phyloP scores from a whole-genome alignment of 1,284 basidiomycete species.

The Bjerkandera adusta region DNA sequence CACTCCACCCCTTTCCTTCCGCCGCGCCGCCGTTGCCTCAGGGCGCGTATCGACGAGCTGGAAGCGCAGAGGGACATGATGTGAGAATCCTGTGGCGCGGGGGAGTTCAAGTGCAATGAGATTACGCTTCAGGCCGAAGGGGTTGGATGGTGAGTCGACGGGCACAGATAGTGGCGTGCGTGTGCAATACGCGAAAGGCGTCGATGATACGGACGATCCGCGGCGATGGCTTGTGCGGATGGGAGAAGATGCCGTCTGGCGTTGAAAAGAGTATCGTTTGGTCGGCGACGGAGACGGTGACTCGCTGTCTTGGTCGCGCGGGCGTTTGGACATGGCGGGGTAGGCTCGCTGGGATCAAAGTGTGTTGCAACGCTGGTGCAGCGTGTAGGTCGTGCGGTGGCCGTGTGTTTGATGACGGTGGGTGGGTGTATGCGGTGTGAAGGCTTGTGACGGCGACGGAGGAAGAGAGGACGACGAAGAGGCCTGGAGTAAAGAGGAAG shows the following conservation, averaged over 20 bases:
- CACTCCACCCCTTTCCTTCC: slow-evolving; percentile 26
- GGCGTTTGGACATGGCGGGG: slow-evolving; percentile 19
- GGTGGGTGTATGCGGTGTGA: neutral
- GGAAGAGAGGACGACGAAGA: no score
- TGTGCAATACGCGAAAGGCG: slow-evolving; percentile 22
- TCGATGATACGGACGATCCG: slow-evolving; percentile 20
- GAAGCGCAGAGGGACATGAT: slow-evolving; percentile 65
- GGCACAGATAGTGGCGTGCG: slow-evolving; percentile 27
- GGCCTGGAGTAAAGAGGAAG: neutral
- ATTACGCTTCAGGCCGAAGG: slow-evolving; percentile 34
- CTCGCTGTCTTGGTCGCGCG: slow-evolving; percentile 21
- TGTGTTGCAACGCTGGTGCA: neutral
- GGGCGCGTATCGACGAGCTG: slow-evolving; percentile 43
- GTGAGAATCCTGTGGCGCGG: slow-evolving; percentile 41
- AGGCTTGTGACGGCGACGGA: neutral
- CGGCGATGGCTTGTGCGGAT: slow-evolving; percentile 7
- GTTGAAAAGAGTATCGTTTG: slow-evolving; percentile 18
- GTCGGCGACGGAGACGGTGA: slow-evolving; percentile 20
- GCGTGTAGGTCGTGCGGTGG: neutral
- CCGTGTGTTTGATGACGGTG: neutral
- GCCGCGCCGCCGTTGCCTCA: neutral
- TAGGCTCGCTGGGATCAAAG: no score
- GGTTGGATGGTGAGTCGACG: slow-evolving; percentile 39
- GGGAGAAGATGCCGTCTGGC: slow-evolving; percentile 12
- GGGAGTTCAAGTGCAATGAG: slow-evolving; percentile 39